phyloP scores from a whole-genome alignment of 768 basidiomycete species.

The Sarcomyxa edulis region DNA sequence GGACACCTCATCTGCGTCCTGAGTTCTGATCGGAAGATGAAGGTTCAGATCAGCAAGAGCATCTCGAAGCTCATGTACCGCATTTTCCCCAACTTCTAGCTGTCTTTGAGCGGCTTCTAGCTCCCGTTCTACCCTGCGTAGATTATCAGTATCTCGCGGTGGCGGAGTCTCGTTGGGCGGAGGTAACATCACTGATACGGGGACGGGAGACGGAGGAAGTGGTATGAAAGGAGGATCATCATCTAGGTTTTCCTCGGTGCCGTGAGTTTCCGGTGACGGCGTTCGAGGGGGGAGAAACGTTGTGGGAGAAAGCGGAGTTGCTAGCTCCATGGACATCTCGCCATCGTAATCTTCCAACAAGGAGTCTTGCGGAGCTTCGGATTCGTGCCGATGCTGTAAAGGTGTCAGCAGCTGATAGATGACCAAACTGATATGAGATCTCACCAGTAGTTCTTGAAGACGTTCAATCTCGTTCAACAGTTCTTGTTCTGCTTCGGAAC shows the following conservation, averaged over 20 bases:
- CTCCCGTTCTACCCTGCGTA: slow-evolving; percentile 8
- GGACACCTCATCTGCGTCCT: no score
- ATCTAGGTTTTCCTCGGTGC: slow-evolving; percentile 1
- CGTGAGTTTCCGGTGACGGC: slow-evolving; percentile 3
- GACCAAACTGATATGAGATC: no score
- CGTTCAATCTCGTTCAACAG: no score
- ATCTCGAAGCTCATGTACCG: slow-evolving; percentile 6
- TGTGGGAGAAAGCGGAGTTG: slow-evolving; percentile 40
- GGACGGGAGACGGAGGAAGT: slow-evolving; percentile 10
- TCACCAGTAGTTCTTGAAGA: no score
- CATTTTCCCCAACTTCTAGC: slow-evolving; percentile 9
- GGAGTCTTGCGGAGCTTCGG: not conserved
- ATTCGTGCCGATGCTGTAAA: no score
- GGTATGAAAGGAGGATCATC: slow-evolving; percentile 13
- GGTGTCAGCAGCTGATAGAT: no score
- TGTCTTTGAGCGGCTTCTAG: slow-evolving; percentile 2
- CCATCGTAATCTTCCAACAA: slow-evolving; percentile 28
- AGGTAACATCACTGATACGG: slow-evolving; percentile 1
- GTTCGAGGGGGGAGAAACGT: slow-evolving; percentile 16
- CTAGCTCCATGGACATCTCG: slow-evolving; percentile 48
- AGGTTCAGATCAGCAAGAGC: slow-evolving; percentile 6
- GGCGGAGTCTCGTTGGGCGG: slow-evolving; percentile 4
- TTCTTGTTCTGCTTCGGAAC: no score
- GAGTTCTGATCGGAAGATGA: no score
- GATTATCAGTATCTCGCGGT: not conserved